Base-by-base conservation (phyloP, 805 yeast genomes). In the Cyberlindnera galapagoensis region DNA sequence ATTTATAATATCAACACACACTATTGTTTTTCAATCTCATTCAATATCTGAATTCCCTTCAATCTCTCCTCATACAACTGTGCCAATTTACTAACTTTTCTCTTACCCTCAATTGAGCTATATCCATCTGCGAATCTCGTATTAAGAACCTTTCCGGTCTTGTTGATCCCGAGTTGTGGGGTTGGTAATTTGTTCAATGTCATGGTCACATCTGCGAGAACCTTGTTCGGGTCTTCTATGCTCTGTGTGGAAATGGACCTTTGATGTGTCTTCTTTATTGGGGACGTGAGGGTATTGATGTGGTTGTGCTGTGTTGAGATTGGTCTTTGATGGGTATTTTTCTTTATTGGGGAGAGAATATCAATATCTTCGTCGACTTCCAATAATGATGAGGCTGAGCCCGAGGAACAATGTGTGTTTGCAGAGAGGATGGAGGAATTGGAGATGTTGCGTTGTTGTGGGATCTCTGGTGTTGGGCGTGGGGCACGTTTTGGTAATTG, bases 81-180 rank as follows among this genome's bases (percentile, higher is more conserved):
- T 2, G 85, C 80, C 37, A 79, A 57, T 46, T 71, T 76, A 9
- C 76, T 71, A 2, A 79, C 85, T 52, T 72, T 74, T 32, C 71
- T 62, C 9, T 61, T 55, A 6, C 64, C 60, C 26, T 56, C 53
- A 9, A 50, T 45, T 1, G 64, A 54, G 19, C 57, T 56, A 27
- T 56, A 56, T 1, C 52, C 52, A 9, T 49, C 53, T 18, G 51
- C 43, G 19, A 51, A 51, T 32, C 46, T 49, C n/a, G 43, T 16
- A 21, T 41, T 40, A 9, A 27, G 24, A n/a, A 35, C 28, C 31
- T 40, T 33, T 24, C 27, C 35, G 11, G 24, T 28, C 9, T 28
- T 31, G 9, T 19, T 14, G n/a, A 22, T 18, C n/a, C n/a, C n/a
- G n/a, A n/a, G n/a, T 7, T 24, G 28, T 6, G 27, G 25, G 23